Conservation (phyloP, 805 yeast genomes). For the Blastobotrys attinorum region DNA sequence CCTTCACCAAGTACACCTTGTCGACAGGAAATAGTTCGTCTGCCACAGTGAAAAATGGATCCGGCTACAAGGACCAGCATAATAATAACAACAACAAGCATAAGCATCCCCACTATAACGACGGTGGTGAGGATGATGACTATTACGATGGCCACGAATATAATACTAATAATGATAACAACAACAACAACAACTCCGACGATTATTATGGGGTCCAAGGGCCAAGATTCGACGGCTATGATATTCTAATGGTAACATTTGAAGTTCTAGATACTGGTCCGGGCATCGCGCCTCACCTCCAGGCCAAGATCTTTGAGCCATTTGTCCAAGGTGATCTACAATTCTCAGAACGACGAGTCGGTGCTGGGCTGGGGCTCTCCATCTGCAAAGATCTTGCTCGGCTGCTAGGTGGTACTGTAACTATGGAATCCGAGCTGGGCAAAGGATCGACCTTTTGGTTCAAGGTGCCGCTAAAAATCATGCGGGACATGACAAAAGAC, state of each 20-base stretch:
- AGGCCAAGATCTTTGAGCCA: slow-evolving; percentile 84
- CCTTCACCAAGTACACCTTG: not conserved
- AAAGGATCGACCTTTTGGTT: slow-evolving; percentile 80
- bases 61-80: not conserved
- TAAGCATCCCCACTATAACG: not conserved
- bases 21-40: not conserved
- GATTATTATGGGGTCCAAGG: not conserved
- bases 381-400: slow-evolving; percentile 85
- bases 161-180: not conserved
- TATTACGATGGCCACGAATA: not conserved
- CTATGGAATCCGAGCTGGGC: slow-evolving; percentile 65
- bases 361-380: slow-evolving; percentile 87
- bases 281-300: slow-evolving; percentile 76
- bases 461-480: slow-evolving; percentile 38
- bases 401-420: slow-evolving; percentile 81
- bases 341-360: slow-evolving; percentile 81
- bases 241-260: slow-evolving; percentile 27
- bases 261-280: slow-evolving; percentile 86
- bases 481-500: not conserved
- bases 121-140: not conserved
- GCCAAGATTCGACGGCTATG: not conserved
- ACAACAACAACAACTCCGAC: not conserved
- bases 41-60: not conserved
- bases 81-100: not conserved
- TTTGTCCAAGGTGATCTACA: slow-evolving; percentile 97